phyloP scores from a whole-genome alignment of 305 asterid species.

The Petunia hybrid region DNA sequence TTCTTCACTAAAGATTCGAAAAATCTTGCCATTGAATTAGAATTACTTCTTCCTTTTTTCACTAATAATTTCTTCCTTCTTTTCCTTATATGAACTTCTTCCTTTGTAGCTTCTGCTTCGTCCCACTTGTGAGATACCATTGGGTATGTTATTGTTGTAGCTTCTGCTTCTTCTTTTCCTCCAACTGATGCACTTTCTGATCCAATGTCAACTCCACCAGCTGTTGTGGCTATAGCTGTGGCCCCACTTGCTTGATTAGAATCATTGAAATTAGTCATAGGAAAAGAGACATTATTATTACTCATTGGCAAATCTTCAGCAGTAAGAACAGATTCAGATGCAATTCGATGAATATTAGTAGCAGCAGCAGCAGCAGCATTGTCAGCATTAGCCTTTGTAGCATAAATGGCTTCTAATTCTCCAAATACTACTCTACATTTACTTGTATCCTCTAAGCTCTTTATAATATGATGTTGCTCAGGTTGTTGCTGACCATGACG shows the following conservation, averaged over 20 bases:
- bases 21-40: slow-evolving; percentile 50
- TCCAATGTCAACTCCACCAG: slow-evolving; percentile 1
- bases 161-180: background rate
- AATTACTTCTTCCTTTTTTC: slow-evolving; percentile 26
- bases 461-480: too few relatives aligned
- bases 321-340: slow-evolving; percentile 38
- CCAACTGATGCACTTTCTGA: slow-evolving; percentile 41
- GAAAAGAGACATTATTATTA: slow-evolving; percentile 20
- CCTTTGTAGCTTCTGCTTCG: slow-evolving; percentile 2
- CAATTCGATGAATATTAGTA: slow-evolving; percentile 40
- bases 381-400: slow-evolving; percentile 35
- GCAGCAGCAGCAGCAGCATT: slow-evolving; percentile 38
- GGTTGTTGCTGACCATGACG: background rate
- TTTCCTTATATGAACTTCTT: slow-evolving; percentile 31
- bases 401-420: slow-evolving; percentile 76
- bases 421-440: slow-evolving; percentile 50
- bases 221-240: background rate
- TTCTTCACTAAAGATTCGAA: slow-evolving; percentile 54
- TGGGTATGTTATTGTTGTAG: too few relatives aligned
- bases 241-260: slow-evolving; percentile 6
- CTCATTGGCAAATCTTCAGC: slow-evolving; percentile 15
- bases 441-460: slow-evolving; percentile 19
- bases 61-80: slow-evolving; percentile 41
- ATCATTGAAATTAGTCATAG: background rate
- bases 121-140: too few relatives aligned